Percentiles rank a stretch among this genome's conserved stretches.
Evolutionary conservation across 768 basidiomycete species (phyloP).

Genomic region (Pisolithus orientalis): DNA sequence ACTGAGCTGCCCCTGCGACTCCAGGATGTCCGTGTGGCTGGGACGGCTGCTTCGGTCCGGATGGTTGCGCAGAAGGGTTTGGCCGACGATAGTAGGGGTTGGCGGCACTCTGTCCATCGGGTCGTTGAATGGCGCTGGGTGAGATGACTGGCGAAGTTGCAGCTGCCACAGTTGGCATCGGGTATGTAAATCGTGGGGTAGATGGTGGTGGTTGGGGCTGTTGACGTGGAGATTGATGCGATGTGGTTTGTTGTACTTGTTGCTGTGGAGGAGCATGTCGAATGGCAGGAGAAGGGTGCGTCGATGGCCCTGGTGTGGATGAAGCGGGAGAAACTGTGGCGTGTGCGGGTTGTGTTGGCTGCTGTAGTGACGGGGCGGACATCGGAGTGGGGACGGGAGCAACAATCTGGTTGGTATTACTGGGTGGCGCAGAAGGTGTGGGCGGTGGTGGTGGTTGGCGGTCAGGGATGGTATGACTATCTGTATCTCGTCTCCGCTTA

Average conservation of each 20-base stretch:
- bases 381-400: slow-evolving; percentile 20
- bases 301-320: slow-evolving; percentile 25
- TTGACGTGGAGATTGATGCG: slow-evolving; percentile 1
- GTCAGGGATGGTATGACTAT: slow-evolving; percentile 25
- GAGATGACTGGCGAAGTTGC: slow-evolving; percentile 53
- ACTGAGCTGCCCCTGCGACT: slow-evolving; percentile 31
- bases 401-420: slow-evolving; percentile 12
- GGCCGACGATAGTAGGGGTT: slow-evolving; percentile 54
- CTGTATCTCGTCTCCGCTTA: slow-evolving; percentile 51
- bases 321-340: slow-evolving; percentile 28
- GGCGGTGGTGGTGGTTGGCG: slow-evolving; percentile 18
- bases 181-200: slow-evolving; percentile 46
- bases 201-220: slow-evolving; percentile 13
- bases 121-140: slow-evolving; percentile 33
- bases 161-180: slow-evolving; percentile 68
- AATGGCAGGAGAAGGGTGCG: slow-evolving; percentile 32
- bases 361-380: slow-evolving; percentile 27
- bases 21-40: slow-evolving; percentile 13
- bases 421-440: slow-evolving; percentile 14
- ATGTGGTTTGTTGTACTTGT: slow-evolving; percentile 4
- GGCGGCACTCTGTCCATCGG: slow-evolving; percentile 21
- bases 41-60: slow-evolving; percentile 17
- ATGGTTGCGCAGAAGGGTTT: slow-evolving; percentile 14
- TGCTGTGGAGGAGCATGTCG: slow-evolving; percentile 27
- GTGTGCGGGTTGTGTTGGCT: slow-evolving; percentile 17